Evolutionary conservation across 768 basidiomycete genomes (phyloP).

Genomic region (Candolleomyces eurysporus): DNA sequence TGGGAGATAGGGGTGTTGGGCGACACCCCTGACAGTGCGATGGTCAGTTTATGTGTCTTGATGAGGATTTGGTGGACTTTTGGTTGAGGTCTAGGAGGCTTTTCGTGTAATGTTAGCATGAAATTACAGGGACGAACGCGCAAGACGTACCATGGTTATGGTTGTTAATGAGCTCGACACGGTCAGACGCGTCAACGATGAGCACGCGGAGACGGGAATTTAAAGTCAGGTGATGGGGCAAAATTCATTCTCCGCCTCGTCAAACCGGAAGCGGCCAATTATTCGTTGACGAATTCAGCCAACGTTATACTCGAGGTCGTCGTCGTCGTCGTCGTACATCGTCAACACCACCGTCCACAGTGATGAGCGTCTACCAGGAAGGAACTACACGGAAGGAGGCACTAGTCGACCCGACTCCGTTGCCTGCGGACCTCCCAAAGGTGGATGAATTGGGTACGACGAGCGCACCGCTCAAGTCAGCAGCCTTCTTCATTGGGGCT

Average conservation of each 20-base stretch:
- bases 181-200: constrained; percentile 2
- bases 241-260: neutral
- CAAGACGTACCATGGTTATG: constrained; percentile 20
- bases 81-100: constrained; percentile 56
- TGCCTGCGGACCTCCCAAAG: constrained; percentile 64
- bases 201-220: neutral
- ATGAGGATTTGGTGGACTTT: constrained; percentile 68
- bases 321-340: too few species aligned
- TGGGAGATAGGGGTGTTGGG: constrained; percentile 52
- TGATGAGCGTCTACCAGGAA: constrained; percentile 54
- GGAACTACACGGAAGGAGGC: constrained; percentile 46
- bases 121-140: neutral
- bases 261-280: neutral
- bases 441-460: constrained; percentile 88
- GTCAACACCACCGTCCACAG: constrained; percentile 13
- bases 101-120: constrained; percentile 1
- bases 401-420: constrained; percentile 64
- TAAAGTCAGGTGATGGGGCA: neutral
- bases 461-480: constrained; percentile 92
- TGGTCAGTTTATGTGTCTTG: constrained; percentile 70
- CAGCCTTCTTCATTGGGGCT: constrained; percentile 95
- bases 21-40: constrained; percentile 52
- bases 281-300: neutral
- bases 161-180: constrained; percentile 4
- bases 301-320: too few species aligned